These are phyloP conservation scores for Cryptosporidium parvum DNA, from an alignment of 169 alveolate genomes.

Conservation along the genomic window DNA sequence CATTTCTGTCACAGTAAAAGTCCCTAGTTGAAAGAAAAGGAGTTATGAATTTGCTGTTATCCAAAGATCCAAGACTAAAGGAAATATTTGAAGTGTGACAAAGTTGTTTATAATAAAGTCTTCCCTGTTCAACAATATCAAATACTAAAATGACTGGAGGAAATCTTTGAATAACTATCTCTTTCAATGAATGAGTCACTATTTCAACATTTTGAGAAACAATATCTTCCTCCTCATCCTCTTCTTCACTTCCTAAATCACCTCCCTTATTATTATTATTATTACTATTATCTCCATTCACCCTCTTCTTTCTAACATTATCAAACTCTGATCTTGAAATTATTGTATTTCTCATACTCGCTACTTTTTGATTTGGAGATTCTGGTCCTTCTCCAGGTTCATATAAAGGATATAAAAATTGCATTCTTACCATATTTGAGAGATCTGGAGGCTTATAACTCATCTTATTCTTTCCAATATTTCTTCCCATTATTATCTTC, in stretches of 20 bases:
- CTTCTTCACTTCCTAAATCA: too few species aligned
- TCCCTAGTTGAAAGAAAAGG: slow-evolving; percentile 43
- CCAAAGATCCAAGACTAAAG: slow-evolving; percentile 77
- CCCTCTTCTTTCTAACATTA: too few species aligned
- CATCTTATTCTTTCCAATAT: background rate
- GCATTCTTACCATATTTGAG: slow-evolving; percentile 42
- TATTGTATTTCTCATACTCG: too few species aligned
- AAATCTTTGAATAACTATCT: slow-evolving; percentile 77
- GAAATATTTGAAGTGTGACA: slow-evolving; percentile 83
- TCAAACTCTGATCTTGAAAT: background rate
- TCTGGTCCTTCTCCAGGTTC: slow-evolving; percentile 73
- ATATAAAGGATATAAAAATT: slow-evolving; percentile 56
- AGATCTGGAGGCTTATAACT: slow-evolving; percentile 31
- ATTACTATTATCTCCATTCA: too few species aligned
- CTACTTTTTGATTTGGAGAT: slow-evolving; percentile 31
- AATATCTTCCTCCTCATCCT: background rate
- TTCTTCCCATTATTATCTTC: background rate
- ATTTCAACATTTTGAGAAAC: slow-evolving; percentile 19
- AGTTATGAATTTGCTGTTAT: slow-evolving; percentile 76
- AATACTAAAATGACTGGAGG: slow-evolving; percentile 82
- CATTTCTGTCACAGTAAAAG: background rate
- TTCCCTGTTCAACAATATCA: slow-evolving; percentile 81
- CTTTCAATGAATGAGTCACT: slow-evolving; percentile 77
- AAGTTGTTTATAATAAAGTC: slow-evolving; percentile 81
- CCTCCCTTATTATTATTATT: too few species aligned